Conservation (phyloP, 129 eudicot genomes). For the Tanacetum coccineum region DNA sequence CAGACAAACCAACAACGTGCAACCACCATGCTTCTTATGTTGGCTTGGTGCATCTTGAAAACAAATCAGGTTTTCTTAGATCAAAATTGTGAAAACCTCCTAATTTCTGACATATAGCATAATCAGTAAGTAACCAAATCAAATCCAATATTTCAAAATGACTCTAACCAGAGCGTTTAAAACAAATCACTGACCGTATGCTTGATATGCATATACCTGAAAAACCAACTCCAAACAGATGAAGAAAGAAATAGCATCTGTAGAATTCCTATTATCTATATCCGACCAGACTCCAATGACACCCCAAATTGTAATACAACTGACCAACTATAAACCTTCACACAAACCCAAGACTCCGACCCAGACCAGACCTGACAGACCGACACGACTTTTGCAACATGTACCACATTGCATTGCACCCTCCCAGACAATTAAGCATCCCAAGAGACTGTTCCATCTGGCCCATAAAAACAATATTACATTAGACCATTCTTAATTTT, state of each 20-base stretch:
- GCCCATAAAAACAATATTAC: not conserved
- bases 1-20: no score
- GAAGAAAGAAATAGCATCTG: constrained; percentile 11
- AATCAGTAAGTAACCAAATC: no score
- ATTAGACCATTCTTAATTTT: constrained; percentile 33
- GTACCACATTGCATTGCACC: not conserved
- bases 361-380: constrained; percentile 4
- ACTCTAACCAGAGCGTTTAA: no score
- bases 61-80: no score
- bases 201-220: not conserved
- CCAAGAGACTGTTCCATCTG: constrained; percentile 3
- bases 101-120: no score
- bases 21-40: no score
- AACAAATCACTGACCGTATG: no score
- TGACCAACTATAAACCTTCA: constrained; percentile 9
- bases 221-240: no score
- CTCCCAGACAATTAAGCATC: not conserved
- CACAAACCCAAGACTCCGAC: not conserved
- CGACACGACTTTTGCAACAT: constrained; percentile 1
- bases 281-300: constrained; percentile 4
- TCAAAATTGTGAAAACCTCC: no score
- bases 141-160: no score
- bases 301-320: constrained; percentile 7
- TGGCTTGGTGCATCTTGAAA: no score
- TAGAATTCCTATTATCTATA: not conserved